phyloP scores from a whole-genome alignment of 169 alveolate species.

The Eimeria acervulina region DNA sequence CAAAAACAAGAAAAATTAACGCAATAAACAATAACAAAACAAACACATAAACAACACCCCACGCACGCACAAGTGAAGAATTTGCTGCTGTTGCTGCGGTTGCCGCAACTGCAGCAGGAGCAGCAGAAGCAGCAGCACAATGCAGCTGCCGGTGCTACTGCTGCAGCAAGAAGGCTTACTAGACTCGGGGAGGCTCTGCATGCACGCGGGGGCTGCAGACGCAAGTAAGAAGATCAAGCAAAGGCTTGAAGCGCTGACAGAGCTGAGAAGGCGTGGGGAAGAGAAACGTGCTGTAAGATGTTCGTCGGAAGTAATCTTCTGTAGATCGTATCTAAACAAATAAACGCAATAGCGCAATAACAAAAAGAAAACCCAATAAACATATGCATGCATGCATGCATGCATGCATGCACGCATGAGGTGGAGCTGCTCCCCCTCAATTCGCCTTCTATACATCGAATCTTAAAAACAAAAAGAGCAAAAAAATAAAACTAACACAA shows the following conservation, averaged over 20 bases:
- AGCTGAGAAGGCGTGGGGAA: slow-evolving; percentile 54
- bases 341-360: no score
- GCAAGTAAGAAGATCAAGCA: slow-evolving; percentile 28
- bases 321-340: slow-evolving; percentile 29
- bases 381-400: neutral
- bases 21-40: no score
- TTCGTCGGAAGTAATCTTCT: slow-evolving; percentile 42
- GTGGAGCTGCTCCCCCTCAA: no score
- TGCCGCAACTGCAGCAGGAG: no score
- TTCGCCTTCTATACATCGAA: slow-evolving; percentile 33
- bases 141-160: neutral
- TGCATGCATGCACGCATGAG: no score
- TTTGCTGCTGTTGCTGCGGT: no score
- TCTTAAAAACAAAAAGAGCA: no score
- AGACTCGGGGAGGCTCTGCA: slow-evolving; percentile 65
- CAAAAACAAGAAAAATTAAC: neutral
- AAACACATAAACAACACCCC: no score
- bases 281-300: neutral
- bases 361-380: neutral
- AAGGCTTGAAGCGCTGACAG: slow-evolving; percentile 16
- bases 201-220: slow-evolving; percentile 69
- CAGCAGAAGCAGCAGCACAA: no score
- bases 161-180: slow-evolving; percentile 2
- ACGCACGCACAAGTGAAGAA: no score
- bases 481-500: neutral